phyloP scores from a whole-genome alignment of 768 basidiomycete species.

The Pleurotus salmoneostramineus region DNA sequence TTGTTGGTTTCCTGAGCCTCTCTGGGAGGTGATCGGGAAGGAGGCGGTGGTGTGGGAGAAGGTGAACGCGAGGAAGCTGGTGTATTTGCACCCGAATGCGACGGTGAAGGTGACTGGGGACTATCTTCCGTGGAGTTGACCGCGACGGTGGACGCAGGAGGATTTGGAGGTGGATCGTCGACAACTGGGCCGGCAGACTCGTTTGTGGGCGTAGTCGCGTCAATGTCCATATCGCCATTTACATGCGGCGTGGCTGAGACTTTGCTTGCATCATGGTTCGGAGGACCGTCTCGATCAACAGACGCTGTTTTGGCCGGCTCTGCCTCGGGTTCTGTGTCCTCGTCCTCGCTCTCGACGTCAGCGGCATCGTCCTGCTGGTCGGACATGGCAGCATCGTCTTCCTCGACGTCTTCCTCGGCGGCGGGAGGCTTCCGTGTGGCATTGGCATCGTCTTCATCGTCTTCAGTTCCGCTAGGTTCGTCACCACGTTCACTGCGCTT shows the following conservation, averaged over 20 bases:
- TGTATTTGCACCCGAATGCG: constrained; percentile 22
- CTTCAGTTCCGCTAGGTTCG: constrained; percentile 8
- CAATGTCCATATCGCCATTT: constrained; percentile 23
- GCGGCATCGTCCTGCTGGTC: constrained; percentile 9
- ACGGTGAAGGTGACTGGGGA: constrained; percentile 28
- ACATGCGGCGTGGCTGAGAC: constrained; percentile 18
- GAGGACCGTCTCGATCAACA: constrained; percentile 3
- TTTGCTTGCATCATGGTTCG: constrained; percentile 13
- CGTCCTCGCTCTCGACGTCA: constrained; percentile 15
- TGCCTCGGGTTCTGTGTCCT: constrained; percentile 9
- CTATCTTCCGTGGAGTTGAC: constrained; percentile 26
- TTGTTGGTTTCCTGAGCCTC: not conserved
- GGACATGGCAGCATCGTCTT: constrained; percentile 9
- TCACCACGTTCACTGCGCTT: constrained; percentile 1
- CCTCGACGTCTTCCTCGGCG: constrained; percentile 13
- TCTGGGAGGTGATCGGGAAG: not conserved
- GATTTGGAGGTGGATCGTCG: constrained; percentile 30
- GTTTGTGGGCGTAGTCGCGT: constrained; percentile 23
- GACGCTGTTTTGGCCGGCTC: constrained; percentile 11
- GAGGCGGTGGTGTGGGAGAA: not conserved
- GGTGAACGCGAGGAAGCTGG: constrained; percentile 35
- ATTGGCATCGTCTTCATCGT: constrained; percentile 19
- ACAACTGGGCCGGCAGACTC: constrained; percentile 24
- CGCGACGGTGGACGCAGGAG: constrained; percentile 46
- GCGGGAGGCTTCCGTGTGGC: constrained; percentile 19